A percentile compares a stretch with the other conserved stretches of the same genome.
phyloP scores from a whole-genome alignment of 2,329 filamentous ascomycete species.

The Pyricularia grisea region DNA sequence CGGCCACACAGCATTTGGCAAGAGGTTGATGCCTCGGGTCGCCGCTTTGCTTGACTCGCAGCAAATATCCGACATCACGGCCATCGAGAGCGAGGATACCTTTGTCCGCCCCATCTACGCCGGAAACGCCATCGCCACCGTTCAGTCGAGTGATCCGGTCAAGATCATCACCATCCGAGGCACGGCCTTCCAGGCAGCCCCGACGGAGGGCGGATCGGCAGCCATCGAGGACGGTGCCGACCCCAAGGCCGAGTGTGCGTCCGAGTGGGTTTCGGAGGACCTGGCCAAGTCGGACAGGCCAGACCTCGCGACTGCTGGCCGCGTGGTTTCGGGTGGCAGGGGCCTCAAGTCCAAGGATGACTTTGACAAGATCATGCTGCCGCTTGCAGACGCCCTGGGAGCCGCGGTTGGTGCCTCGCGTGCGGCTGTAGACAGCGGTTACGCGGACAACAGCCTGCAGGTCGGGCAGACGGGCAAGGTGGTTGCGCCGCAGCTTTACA shows the following conservation, averaged over 20 bases:
- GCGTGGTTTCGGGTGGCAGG: constrained; percentile 86
- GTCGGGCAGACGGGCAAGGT: constrained; percentile 99
- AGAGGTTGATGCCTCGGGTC: constrained; percentile 85
- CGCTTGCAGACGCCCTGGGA: constrained; percentile 82
- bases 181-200: constrained; percentile 77
- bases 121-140: constrained; percentile 92
- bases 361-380: constrained; percentile 86
- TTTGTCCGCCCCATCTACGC: constrained; percentile 97
- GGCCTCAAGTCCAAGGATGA: constrained; percentile 97
- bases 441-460: constrained; percentile 96
- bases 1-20: constrained; percentile 91
- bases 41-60: constrained; percentile 86
- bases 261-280: constrained; percentile 91
- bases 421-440: constrained; percentile 92
- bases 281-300: constrained; percentile 89
- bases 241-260: constrained; percentile 61
- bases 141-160: constrained; percentile 76
- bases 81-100: constrained; percentile 80
- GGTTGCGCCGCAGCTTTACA: constrained; percentile 88
- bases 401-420: constrained; percentile 94
- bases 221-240: constrained; percentile 74
- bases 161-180: constrained; percentile 91
- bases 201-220: constrained; percentile 55
- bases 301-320: constrained; percentile 80
- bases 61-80: constrained; percentile 86